phyloP scores from a whole-genome alignment of 495 filamentous ascomycete genomes.

The Aspergillus kassunensis region DNA sequence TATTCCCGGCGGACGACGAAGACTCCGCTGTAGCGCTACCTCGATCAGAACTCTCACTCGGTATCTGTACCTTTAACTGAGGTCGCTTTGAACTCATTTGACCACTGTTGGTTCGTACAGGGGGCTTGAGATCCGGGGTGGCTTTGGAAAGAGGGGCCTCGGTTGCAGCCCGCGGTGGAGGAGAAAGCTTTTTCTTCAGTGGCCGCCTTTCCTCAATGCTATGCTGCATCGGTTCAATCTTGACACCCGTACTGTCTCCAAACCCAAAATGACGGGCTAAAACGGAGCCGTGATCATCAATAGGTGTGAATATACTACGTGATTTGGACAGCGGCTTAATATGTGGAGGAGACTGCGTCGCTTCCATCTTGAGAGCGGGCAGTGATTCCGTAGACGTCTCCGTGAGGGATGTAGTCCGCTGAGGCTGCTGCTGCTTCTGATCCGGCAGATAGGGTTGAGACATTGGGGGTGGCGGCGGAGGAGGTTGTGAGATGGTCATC shows the following conservation, averaged over 20 bases:
- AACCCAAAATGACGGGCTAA: slow-evolving; percentile 75
- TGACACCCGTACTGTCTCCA: slow-evolving; percentile 35
- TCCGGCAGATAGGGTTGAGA: slow-evolving; percentile 68
- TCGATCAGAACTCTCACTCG: slow-evolving; percentile 80
- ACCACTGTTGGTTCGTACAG: slow-evolving; percentile 68
- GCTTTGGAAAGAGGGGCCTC: slow-evolving; percentile 43
- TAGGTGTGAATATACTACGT: slow-evolving; percentile 94
- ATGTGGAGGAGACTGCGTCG: slow-evolving; percentile 50
- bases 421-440: slow-evolving; percentile 42
- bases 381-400: slow-evolving; percentile 34
- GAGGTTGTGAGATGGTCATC: slow-evolving; percentile 32
- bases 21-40: slow-evolving; percentile 73
- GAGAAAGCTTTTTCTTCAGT: slow-evolving; percentile 27
- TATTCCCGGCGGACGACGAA: slow-evolving; percentile 64
- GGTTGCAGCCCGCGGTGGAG: slow-evolving; percentile 48
- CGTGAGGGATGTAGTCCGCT: slow-evolving; percentile 36
- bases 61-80: slow-evolving; percentile 88
- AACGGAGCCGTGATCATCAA: slow-evolving; percentile 87
- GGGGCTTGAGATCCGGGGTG: slow-evolving; percentile 62
- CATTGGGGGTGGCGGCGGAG: slow-evolving; percentile 58
- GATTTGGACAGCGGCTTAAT: slow-evolving; percentile 75
- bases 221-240: slow-evolving; percentile 43
- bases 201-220: slow-evolving; percentile 42
- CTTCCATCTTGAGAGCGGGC: slow-evolving; percentile 37
- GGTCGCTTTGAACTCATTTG: slow-evolving; percentile 65